A percentile compares a stretch with the other conserved stretches of the same genome.
Evolutionary conservation across 2,329 filamentous ascomycete species (phyloP).

Genomic region (Orbilia ellipsospora): DNA sequence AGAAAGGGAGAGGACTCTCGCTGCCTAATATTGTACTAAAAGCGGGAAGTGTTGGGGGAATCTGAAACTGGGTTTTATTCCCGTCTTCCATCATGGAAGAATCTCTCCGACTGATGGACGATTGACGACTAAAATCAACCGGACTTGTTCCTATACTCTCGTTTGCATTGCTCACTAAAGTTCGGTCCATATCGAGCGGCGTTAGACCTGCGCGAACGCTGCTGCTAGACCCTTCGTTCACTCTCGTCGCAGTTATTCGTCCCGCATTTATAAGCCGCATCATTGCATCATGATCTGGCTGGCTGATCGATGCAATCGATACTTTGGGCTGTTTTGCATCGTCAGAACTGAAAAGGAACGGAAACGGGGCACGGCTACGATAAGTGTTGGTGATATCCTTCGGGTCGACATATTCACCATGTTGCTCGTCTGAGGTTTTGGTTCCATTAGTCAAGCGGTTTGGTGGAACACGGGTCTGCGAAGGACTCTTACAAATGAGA

Average conservation of each 20-base stretch:
- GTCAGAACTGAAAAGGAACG: slow-evolving; percentile 38
- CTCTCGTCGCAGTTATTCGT: slow-evolving; percentile 23
- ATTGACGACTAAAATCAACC: slow-evolving; percentile 5
- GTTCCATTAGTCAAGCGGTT: slow-evolving; percentile 13
- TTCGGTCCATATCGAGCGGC: slow-evolving; percentile 3
- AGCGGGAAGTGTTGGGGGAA: slow-evolving; percentile 10
- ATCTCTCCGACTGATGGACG: slow-evolving; percentile 1
- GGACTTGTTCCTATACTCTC: slow-evolving; percentile 1
- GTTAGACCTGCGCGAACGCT: background rate
- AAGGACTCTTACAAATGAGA: slow-evolving; percentile 36
- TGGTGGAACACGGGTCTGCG: background rate
- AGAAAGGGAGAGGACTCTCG: background rate
- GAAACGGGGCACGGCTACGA: slow-evolving; percentile 39
- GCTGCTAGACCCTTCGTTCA: slow-evolving; percentile 6
- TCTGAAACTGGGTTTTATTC: background rate
- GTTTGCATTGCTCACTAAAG: background rate
- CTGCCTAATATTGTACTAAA: slow-evolving; percentile 21
- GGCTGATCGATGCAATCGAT: slow-evolving; percentile 40
- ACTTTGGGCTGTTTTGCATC: slow-evolving; percentile 39
- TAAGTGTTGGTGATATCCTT: slow-evolving; percentile 45
- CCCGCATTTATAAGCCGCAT: slow-evolving; percentile 27
- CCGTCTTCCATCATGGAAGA: slow-evolving; percentile 15
- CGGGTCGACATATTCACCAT: slow-evolving; percentile 27
- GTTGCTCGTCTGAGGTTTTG: slow-evolving; percentile 27
- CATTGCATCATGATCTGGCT: slow-evolving; percentile 36